phyloP scores from a whole-genome alignment of 768 basidiomycete genomes.

The Paxillus involutus region DNA sequence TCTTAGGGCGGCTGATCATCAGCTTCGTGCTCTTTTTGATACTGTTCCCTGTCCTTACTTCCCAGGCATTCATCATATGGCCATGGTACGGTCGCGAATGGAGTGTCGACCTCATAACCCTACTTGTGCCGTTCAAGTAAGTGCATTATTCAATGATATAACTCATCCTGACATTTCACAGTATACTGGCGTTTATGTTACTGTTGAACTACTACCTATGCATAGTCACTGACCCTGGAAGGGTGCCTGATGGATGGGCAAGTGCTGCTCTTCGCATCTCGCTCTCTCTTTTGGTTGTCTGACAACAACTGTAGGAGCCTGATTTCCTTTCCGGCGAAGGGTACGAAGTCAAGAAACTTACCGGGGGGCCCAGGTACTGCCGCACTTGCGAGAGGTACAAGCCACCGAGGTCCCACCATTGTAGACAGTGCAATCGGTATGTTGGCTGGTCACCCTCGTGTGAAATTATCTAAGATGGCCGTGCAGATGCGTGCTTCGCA shows the following conservation, averaged over 20 bases:
- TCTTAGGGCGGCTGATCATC: constrained; percentile 65
- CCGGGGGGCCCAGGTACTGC: constrained; percentile 82
- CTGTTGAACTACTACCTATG: constrained; percentile 89
- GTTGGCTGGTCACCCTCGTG: constrained; percentile 21
- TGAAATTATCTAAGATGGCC: constrained; percentile 2
- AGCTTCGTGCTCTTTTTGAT: constrained; percentile 71
- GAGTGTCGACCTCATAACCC: constrained; percentile 68
- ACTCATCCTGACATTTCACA: constrained; percentile 31
- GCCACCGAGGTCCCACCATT: constrained; percentile 91
- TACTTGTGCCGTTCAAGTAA: constrained; percentile 93
- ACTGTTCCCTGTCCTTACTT: constrained; percentile 84
- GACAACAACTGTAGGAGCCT: constrained; percentile 51
- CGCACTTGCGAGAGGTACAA: constrained; percentile 84
- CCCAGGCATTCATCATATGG: constrained; percentile 88
- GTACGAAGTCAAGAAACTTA: constrained; percentile 89
- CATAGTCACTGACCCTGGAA: constrained; percentile 82
- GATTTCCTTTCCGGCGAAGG: constrained; percentile 64
- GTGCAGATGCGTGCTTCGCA: constrained; percentile 77
- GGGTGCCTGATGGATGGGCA: constrained; percentile 79
- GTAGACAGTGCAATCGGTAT: constrained; percentile 80
- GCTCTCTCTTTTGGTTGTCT: background rate
- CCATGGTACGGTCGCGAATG: constrained; percentile 86
- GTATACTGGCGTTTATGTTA: constrained; percentile 72
- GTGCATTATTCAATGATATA: constrained; percentile 20
- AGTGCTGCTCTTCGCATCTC: constrained; percentile 18